A percentile compares a stretch with the other conserved stretches of the same genome.
These are phyloP conservation scores for Phyllosticta citribraziliensis DNA, from an alignment of 2,329 filamentous ascomycete species.

Conservation along the genomic window DNA sequence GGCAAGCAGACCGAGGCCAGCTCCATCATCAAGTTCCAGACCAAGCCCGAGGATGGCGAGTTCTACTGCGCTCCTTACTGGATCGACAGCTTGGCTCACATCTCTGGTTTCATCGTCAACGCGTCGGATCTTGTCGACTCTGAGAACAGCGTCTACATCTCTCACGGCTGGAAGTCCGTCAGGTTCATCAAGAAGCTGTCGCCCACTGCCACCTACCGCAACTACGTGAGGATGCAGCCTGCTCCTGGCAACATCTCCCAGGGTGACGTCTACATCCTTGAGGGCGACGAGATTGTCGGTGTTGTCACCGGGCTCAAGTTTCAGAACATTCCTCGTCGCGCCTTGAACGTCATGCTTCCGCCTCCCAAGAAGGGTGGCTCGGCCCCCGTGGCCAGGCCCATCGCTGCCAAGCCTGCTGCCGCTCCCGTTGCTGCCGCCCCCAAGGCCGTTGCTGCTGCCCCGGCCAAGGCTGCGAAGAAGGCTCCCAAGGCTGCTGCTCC, in stretches of 20 bases:
- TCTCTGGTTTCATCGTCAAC: conserved; percentile 52
- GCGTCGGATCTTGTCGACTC: conserved; percentile 49
- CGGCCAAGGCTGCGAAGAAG: conserved; percentile 20
- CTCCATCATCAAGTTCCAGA: conserved; percentile 45
- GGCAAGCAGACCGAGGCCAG: conserved; percentile 47
- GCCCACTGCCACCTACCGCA: conserved; percentile 44
- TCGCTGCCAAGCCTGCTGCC: conserved; percentile 24
- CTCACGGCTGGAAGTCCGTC: conserved; percentile 52
- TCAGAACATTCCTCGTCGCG: conserved; percentile 55
- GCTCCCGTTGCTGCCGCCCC: conserved; percentile 27
- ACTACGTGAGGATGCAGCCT: conserved; percentile 54
- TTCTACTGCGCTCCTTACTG: conserved; percentile 51
- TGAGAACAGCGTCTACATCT: conserved; percentile 51
- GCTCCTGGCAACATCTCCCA: conserved; percentile 45
- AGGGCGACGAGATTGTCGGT: conserved; percentile 49
- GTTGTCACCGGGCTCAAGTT: conserved; percentile 55
- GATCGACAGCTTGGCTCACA: conserved; percentile 49
- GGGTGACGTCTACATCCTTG: conserved; percentile 52
- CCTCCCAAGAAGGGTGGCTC: conserved; percentile 40
- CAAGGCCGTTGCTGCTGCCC: conserved; percentile 27
- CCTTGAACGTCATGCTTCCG: conserved; percentile 58
- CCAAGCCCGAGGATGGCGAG: conserved; percentile 43
- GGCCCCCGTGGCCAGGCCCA: conserved; percentile 24
- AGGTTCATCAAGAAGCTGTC: conserved; percentile 45
- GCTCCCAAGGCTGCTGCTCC: conserved; percentile 36